Evolutionary conservation across 2,329 filamentous ascomycete genomes (phyloP).

Genomic region (Pleoardoris graminearum): DNA sequence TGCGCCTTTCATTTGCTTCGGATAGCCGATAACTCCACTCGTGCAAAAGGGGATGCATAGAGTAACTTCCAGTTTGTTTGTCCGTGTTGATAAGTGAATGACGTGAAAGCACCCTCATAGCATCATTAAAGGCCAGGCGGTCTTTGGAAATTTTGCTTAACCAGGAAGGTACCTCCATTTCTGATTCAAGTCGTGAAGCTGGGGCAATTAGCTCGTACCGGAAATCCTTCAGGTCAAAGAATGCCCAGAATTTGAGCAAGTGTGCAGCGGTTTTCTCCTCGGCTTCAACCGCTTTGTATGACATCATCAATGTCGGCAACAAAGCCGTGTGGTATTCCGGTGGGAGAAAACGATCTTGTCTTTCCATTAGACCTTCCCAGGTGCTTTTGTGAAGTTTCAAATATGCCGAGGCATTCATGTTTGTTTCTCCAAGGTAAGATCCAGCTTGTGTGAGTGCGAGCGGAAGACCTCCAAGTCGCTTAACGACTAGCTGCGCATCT

Average conservation of each 20-base stretch:
- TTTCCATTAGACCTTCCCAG: constrained; percentile 39
- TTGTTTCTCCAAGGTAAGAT: constrained; percentile 45
- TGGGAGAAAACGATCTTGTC: constrained; percentile 32
- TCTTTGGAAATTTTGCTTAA: constrained; percentile 12
- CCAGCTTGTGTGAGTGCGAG: constrained; percentile 54
- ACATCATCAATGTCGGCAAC: constrained; percentile 32
- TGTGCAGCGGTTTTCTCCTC: constrained; percentile 21
- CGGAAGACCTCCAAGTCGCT: constrained; percentile 50
- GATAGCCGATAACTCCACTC: constrained; percentile 14
- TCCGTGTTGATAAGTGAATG: constrained; percentile 23
- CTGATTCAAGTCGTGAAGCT: constrained; percentile 1
- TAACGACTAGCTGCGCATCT: constrained; percentile 34
- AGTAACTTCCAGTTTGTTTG: constrained; percentile 16
- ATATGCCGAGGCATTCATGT: constrained; percentile 38
- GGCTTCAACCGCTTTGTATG: constrained; percentile 26
- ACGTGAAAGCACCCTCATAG: constrained; percentile 19
- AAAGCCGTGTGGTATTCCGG: constrained; percentile 31
- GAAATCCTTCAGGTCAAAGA: constrained; percentile 24
- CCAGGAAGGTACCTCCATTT: constrained; percentile 10
- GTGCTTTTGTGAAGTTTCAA: constrained; percentile 48
- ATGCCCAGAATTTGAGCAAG: constrained; percentile 31
- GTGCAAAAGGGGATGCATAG: constrained; percentile 21
- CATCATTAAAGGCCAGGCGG: constrained; percentile 18
- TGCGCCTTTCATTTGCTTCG: constrained; percentile 14
- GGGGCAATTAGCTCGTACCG: constrained; percentile 28